Evolutionary conservation across 306 rosid genomes (phyloP).

Genomic region (Fragaria vesca): DNA sequence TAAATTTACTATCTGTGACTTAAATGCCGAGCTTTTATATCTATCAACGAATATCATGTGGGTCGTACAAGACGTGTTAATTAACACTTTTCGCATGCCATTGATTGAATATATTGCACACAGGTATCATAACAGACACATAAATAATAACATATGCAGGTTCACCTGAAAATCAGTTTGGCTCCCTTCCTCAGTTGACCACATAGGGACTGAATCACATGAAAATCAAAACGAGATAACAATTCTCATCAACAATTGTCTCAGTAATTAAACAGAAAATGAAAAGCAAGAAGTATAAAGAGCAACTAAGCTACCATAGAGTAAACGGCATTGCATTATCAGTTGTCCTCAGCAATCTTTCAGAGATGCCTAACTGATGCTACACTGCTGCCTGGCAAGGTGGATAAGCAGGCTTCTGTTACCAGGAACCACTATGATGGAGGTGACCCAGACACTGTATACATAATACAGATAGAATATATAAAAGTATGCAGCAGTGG

Average conservation of each 20-base stretch:
- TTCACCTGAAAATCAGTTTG: constrained; percentile 5
- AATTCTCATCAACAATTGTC: not conserved
- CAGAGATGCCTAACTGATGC: not conserved
- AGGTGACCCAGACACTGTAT: constrained; percentile 3
- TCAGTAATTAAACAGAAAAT: not conserved
- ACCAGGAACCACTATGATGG: not conserved
- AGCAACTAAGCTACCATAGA: constrained; percentile 10
- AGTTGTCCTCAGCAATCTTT: not conserved
- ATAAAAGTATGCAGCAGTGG: not conserved
- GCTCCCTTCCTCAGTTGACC: not conserved
- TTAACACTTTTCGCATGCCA: not conserved
- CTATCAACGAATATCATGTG: not conserved
- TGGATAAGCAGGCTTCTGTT: constrained; percentile 1
- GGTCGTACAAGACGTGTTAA: not conserved
- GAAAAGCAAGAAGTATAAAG: not conserved
- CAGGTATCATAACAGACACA: not conserved
- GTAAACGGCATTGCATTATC: not conserved
- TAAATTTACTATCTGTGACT: not conserved
- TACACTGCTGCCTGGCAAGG: not conserved
- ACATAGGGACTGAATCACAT: constrained; percentile 10
- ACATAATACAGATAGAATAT: not conserved
- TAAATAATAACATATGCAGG: not conserved
- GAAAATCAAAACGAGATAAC: not conserved
- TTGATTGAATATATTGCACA: not conserved
- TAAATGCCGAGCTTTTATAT: not conserved